Evolutionary conservation across 140 eudicot genomes (phyloP), one percentile per base, ranked within the genome.

Genomic region (Artemisia princeps): DNA sequence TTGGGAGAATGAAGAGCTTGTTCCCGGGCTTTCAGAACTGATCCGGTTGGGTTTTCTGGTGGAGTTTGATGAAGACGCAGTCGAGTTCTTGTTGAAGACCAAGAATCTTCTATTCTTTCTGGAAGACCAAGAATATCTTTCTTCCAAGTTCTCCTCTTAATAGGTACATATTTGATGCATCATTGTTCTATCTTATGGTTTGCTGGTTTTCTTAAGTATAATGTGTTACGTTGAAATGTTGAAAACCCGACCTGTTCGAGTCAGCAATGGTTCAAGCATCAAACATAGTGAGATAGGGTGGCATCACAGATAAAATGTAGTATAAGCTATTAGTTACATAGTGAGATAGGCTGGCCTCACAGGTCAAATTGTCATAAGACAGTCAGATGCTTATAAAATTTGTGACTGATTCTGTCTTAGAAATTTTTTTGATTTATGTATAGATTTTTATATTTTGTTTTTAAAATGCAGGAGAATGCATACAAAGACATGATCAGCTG

Each of bases 51-150:
- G 83, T 8, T 83, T 74, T 65, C 54, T 77, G 62, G 55, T 77
- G 70, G 67, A 71, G 33, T 83, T 83, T 48, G 79, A 83, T 57
- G 89, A 83, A 28, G 83, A 72, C 26, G 81, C 81, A 0, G 55
- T 80, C 42, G 77, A 65, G 14, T 77, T 65, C 22, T 19, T 80
- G 30, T 72, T 83, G 86, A 78, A 75, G 70, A 72, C 52, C 2
- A 80, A 86, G 46, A 86, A 83, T 70, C 75, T 83, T 60, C 76
- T 83, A 75, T 12, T 78, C 10, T 78, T 66, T 66, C 2, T 30
- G 50, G 94, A 86, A 76, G 94, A 86, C 15, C 77, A 82, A 15
- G 70, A 69, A 61, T 86, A 74, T 42, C 77, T 86, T 40, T 55
- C 82, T 20, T 77, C 86, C 20, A 71, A 52, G 44, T 78, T 82